Percentiles rank a stretch among this genome's conserved stretches.
Conservation (phyloP, 2,329 filamentous ascomycete genomes). For the Diplodia scrobiculata region DNA sequence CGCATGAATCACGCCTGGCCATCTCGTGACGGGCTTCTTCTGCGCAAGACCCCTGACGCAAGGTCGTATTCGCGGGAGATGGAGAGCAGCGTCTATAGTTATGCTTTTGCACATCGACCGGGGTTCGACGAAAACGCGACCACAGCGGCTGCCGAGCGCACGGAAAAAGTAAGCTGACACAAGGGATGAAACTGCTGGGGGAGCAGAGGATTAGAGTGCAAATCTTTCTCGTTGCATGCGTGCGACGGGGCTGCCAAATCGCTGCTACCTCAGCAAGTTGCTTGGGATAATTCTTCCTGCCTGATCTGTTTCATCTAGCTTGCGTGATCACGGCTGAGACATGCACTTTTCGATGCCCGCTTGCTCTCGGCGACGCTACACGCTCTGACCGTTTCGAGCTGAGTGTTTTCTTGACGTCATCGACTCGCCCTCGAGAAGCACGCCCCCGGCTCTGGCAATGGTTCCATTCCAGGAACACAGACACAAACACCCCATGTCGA, state of each 20-base stretch:
- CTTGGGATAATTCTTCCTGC: not conserved
- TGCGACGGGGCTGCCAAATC: conserved; percentile 8
- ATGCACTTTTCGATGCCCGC: not conserved
- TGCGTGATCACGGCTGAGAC: conserved; percentile 22
- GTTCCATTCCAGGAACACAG: not conserved
- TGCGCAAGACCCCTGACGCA: conserved; percentile 6
- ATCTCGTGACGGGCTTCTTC: conserved; percentile 15
- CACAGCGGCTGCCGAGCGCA: conserved; percentile 16
- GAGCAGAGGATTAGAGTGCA: not conserved
- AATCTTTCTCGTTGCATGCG: conserved; percentile 18
- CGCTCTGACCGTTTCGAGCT: conserved; percentile 8
- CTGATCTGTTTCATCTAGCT: conserved; percentile 25
- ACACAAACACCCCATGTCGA: conserved; percentile 32
- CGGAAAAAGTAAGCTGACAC: conserved; percentile 5
- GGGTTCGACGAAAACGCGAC: conserved; percentile 12
- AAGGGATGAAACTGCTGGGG: not conserved
- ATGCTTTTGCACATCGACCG: conserved; percentile 20
- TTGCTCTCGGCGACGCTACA: not conserved
- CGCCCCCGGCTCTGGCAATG: not conserved
- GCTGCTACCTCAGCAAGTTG: conserved; percentile 3
- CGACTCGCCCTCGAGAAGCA: not conserved
- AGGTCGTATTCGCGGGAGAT: conserved; percentile 24
- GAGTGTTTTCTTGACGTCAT: conserved; percentile 20
- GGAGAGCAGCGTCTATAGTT: conserved; percentile 20
- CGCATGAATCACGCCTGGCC: conserved; percentile 22